Evolutionary conservation across 1,284 basidiomycete genomes (phyloP), one percentile per base, ranked within the genome.

Genomic region (Ceratobasidium sp.): DNA sequence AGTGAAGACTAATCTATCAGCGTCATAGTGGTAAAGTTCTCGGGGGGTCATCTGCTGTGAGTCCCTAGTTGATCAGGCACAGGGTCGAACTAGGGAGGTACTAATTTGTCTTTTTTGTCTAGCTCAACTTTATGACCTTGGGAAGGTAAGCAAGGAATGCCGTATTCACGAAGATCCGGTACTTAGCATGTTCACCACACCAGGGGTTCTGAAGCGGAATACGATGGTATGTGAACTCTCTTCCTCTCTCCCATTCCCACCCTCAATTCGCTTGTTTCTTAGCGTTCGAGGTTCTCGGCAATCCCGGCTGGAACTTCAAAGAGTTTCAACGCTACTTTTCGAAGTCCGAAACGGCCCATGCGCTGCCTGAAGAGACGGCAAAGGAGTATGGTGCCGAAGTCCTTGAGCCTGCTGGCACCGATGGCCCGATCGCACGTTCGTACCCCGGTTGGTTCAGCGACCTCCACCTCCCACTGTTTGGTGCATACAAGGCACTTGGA

Each of bases 1-100:
- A 2, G 47, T 21, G 21, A 36, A 30, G 14, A 36, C 44, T 60
- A 46, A 60, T 30, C 23, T 14, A 25, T 16, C 47, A 5, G 41
- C 6, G 21, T n/a, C n/a, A 19, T 16, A 70, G 76, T 56, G 77
- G 76, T 33, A 77, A 77, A 52, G 70, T 73, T 1, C 75, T 78
- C 4, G 76, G 76, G n/a, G 77, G 77, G 2, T 73, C 74, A 52
- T 75, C 75, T 27, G 72, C 74, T 27, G 69, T 74, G 41, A 62
- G 57, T 62, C 49, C 49, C 58, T 30, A 33, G 25, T n/a, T 27
- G 27, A n/a, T 50, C 19, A 11, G 11, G 36, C 29, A 30, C 2
- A 36, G 44, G n/a, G 6, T 13, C 23, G 29, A 27, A n/a, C 25
- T 58, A 46, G 14, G 16, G 5, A 46, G 42, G 16, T 46, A 46